Evolutionary conservation across 2,329 filamentous ascomycete genomes (phyloP).

Genomic region (Calonectria crousiana): DNA sequence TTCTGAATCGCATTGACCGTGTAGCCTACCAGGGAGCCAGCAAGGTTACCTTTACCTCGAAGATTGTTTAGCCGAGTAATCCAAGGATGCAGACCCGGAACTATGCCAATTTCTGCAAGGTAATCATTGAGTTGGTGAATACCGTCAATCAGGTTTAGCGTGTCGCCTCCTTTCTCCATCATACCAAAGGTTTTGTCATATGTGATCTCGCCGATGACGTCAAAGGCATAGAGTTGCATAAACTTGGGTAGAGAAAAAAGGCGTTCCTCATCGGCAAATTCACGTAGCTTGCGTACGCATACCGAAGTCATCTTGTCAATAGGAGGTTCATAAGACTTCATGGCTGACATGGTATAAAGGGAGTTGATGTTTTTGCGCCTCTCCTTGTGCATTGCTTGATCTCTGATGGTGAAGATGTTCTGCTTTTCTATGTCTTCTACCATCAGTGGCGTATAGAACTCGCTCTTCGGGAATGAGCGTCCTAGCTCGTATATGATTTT

Average conservation of each 20-base stretch:
- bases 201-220: conserved; percentile 25
- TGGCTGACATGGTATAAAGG: neutral
- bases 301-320: neutral
- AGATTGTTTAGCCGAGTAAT: neutral
- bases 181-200: conserved; percentile 4
- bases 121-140: neutral
- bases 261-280: neutral
- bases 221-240: conserved; percentile 34
- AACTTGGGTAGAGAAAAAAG: neutral
- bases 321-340: neutral
- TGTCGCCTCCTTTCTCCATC: neutral
- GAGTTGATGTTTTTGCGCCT: neutral
- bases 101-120: neutral
- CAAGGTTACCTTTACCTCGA: neutral
- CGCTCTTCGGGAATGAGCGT: neutral
- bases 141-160: neutral
- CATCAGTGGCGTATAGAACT: neutral
- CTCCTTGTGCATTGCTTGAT: neutral
- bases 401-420: neutral
- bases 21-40: neutral
- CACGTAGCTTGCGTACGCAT: neutral
- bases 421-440: neutral
- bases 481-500: neutral
- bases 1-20: neutral
- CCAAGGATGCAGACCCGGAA: neutral